Evolutionary conservation across 805 yeast species (phyloP).

Genomic region (Teunomyces aglyptinius): DNA sequence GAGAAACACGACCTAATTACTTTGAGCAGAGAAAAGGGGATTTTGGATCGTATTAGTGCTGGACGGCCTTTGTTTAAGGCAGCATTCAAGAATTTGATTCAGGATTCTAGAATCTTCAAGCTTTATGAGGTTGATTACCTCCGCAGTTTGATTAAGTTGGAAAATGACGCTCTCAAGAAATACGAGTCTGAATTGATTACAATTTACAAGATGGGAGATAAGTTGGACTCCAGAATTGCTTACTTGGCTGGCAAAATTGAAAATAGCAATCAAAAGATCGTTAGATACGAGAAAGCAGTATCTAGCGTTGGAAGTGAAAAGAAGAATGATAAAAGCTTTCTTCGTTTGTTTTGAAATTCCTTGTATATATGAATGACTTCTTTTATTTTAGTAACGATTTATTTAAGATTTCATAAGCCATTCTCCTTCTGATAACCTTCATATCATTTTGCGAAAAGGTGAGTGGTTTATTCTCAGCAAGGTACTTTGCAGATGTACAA

Average conservation of each 20-base stretch:
- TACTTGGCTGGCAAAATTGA: constrained; percentile 70
- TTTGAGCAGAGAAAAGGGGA: constrained; percentile 74
- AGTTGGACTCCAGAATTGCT: constrained; percentile 59
- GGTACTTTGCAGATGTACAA: constrained; percentile 68
- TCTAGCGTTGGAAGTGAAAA: constrained; percentile 16
- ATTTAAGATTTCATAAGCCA: constrained; percentile 59
- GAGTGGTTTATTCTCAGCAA: constrained; percentile 51
- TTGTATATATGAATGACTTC: background rate
- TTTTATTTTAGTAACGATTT: constrained; percentile 24
- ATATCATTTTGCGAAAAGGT: constrained; percentile 68
- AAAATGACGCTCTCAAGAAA: constrained; percentile 57
- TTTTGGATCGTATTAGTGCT: constrained; percentile 61
- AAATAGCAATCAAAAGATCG: constrained; percentile 48
- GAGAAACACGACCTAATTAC: constrained; percentile 78
- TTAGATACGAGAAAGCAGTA: constrained; percentile 28
- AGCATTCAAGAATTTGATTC: constrained; percentile 67
- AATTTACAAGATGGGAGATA: constrained; percentile 51
- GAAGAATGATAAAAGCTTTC: constrained; percentile 1
- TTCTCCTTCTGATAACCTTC: constrained; percentile 59
- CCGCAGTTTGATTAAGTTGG: constrained; percentile 52
- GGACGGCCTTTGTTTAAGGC: constrained; percentile 84
- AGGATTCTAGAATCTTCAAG: constrained; percentile 54
- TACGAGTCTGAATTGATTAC: constrained; percentile 71
- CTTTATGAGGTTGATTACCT: constrained; percentile 65
- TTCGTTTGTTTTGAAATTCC: background rate